These are phyloP conservation scores for Articulospora tetracladia DNA, from an alignment of 495 filamentous ascomycete genomes.

Conservation along the genomic window DNA sequence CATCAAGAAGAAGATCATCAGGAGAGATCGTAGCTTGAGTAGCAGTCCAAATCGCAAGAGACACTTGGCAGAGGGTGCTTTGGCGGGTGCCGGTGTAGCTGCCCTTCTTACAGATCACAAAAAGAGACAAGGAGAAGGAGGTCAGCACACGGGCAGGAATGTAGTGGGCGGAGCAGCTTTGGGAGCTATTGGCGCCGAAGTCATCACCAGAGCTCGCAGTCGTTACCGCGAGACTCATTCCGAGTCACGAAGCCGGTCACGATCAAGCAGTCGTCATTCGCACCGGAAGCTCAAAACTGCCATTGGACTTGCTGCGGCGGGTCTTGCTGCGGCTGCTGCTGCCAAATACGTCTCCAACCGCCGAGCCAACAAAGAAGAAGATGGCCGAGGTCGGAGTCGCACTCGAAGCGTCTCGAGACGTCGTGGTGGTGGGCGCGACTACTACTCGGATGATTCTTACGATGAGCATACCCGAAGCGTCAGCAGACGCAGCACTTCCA, in stretches of 20 bases:
- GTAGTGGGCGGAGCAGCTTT: slow-evolving; percentile 76
- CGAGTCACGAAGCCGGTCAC: slow-evolving; percentile 45
- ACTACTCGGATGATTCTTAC: slow-evolving; percentile 17
- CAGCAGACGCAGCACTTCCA: slow-evolving; percentile 45
- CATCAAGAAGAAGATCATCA: slow-evolving; percentile 24
- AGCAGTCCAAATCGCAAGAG: slow-evolving; percentile 57
- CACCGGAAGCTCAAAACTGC: slow-evolving; percentile 59
- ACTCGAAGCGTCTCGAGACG: slow-evolving; percentile 51
- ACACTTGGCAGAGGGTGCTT: slow-evolving; percentile 81
- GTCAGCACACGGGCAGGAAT: slow-evolving; percentile 62
- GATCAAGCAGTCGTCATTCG: slow-evolving; percentile 48
- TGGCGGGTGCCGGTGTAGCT: slow-evolving; percentile 73
- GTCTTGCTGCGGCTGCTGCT: slow-evolving; percentile 69
- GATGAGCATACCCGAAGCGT: slow-evolving; percentile 35
- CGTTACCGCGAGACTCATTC: slow-evolving; percentile 55
- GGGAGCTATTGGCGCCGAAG: slow-evolving; percentile 79
- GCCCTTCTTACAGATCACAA: slow-evolving; percentile 69
- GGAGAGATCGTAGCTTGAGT: slow-evolving; percentile 22
- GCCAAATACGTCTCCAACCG: slow-evolving; percentile 71
- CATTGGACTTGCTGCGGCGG: slow-evolving; percentile 75
- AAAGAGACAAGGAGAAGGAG: slow-evolving; percentile 51
- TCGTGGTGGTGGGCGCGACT: slow-evolving; percentile 30
- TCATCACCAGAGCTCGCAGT: slow-evolving; percentile 65
- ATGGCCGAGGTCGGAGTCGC: slow-evolving; percentile 65
- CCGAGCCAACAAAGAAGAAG: slow-evolving; percentile 59